Percentiles rank a stretch among this genome's conserved stretches.
These are phyloP conservation scores for Plasmodium billcollinsi DNA, from an alignment of 169 alveolate species.

Conservation along the genomic window DNA sequence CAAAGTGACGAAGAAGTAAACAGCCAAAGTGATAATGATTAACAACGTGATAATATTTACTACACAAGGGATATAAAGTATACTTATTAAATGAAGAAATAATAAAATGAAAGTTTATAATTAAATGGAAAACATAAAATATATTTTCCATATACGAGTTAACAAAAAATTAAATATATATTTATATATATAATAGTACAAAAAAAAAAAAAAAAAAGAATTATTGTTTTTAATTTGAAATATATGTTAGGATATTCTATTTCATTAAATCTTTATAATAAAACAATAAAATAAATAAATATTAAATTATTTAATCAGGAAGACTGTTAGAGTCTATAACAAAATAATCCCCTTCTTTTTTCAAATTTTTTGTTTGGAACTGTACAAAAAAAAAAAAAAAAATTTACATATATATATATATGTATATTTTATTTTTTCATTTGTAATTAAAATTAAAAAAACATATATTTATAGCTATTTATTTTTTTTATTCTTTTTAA, in stretches of 20 bases:
- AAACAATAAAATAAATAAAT: not conserved
- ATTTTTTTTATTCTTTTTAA: not conserved
- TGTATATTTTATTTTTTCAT: constrained; percentile 7
- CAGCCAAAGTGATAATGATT: no score
- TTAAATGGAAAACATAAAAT: no score
- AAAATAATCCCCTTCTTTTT: constrained; percentile 55
- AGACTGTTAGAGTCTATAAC: constrained; percentile 22
- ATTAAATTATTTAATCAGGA: constrained; percentile 3
- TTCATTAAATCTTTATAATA: not conserved
- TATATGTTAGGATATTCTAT: not conserved
- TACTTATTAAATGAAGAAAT: no score
- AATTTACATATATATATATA: constrained; percentile 9
- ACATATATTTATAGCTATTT: not conserved
- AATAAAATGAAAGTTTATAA: no score
- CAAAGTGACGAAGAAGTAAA: not conserved
- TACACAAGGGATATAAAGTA: no score
- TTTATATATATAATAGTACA: not conserved
- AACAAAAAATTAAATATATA: not conserved
- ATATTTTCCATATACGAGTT: not conserved
- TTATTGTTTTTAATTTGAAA: not conserved
- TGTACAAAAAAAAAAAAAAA: constrained; percentile 21
- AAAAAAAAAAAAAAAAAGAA: not conserved
- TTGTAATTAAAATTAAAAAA: not conserved
- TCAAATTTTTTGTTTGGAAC: constrained; percentile 57
- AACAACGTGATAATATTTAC: no score